Evolutionary conservation across 1,284 basidiomycete species (phyloP).

Genomic region (Coniferiporia weirii): DNA sequence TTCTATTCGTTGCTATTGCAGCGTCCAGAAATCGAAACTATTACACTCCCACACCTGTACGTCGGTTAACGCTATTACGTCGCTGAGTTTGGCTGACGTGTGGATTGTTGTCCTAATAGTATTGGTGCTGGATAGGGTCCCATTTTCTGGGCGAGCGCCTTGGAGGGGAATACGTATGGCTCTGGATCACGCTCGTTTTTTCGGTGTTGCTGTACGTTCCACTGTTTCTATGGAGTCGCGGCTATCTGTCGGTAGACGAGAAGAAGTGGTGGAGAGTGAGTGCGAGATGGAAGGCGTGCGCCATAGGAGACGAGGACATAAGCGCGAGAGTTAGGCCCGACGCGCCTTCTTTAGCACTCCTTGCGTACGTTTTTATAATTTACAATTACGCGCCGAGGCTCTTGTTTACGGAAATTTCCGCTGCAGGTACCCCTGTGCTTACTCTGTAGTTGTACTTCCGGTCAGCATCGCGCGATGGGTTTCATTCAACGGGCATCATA

Average conservation of each 20-base stretch:
- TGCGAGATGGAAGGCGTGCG: neutral
- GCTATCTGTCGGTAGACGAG: constrained; percentile 33
- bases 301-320: neutral
- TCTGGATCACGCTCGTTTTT: constrained; percentile 35
- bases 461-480: constrained; percentile 28
- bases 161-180: constrained; percentile 39
- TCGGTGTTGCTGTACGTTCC: constrained; percentile 33
- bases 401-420: neutral
- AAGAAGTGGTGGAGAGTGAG: constrained; percentile 33
- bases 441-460: constrained; percentile 26
- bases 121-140: constrained; percentile 42
- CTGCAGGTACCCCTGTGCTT: constrained; percentile 28
- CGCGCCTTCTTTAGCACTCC: constrained; percentile 4
- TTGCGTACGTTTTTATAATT: constrained; percentile 10
- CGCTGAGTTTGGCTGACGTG: neutral
- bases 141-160: constrained; percentile 30
- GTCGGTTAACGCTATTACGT: constrained; percentile 13
- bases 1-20: constrained; percentile 31
- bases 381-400: too few species aligned
- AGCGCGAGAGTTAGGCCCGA: neutral
- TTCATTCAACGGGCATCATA: constrained; percentile 19
- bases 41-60: constrained; percentile 34
- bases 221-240: constrained; percentile 35
- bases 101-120: constrained; percentile 20
- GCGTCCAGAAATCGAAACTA: constrained; percentile 27